Base-by-base conservation (phyloP, 352 stramenopile species). In the Pythium dissimile region DNA sequence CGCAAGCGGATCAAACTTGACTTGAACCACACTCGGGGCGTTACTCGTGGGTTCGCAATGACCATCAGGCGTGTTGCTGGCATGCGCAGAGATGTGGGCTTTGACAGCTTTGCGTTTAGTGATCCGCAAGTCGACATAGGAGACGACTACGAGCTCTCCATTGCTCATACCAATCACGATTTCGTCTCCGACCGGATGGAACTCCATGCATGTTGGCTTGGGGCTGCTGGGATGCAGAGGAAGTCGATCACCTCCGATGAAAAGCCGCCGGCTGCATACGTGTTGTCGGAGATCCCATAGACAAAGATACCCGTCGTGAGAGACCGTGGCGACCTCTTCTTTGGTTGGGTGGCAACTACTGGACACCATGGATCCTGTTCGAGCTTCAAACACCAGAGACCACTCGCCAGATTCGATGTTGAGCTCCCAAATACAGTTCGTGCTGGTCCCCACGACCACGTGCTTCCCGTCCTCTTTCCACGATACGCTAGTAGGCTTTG, bases 381-480 rank as follows among this genome's bases (percentile, higher is more conserved):
- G 65, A 9, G 68, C 72, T 66, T 90, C 77, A 61, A 85, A 81
- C 1, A 88, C 37, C 7, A 86, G 37, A 21, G 48, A 59, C 77
- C 80, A 90, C 37, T 77, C 65, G 13, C 75, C 73, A 1, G 57
- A 64, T 0, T 32, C 38, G 39, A 81, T 48, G 32, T 81, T 68
- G 10, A 83, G 72, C 30, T 90, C 80, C 76, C 77, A 90, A 50
- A 90, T 67, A 24, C 70, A 84, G 34, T 80, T 88, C n/a, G 63
- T 73, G 48, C 64, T 87, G 13, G 80, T 71, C 4, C 73, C 68
- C 18, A 88, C 75, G 31, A 86, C 54, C 5, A 86, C 56, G 12
- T 42, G 50, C 20, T 72, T 76, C 7, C 76, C 72, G 39, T 90
- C 78, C 5, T 80, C 72, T 46, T 73, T 81, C 76, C 75, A 85